Percentiles rank a stretch among this genome's conserved stretches.
Evolutionary conservation across 352 stramenopile genomes (phyloP).

Genomic region (Paralagenidium karlingii): DNA sequence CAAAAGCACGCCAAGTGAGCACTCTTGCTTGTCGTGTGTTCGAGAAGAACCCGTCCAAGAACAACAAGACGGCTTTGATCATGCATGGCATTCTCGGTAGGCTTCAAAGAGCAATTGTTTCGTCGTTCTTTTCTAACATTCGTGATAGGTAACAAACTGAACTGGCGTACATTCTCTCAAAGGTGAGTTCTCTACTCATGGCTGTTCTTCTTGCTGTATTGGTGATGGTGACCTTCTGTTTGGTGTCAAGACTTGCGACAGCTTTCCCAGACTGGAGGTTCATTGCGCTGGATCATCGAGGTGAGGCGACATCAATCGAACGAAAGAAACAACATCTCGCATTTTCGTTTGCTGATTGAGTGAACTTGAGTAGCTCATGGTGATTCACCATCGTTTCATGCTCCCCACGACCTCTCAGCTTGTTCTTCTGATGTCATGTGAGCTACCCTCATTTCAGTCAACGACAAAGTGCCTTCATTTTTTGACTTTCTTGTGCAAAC

Average conservation of each 20-base stretch:
- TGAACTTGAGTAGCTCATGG: constrained; percentile 29
- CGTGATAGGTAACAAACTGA: constrained; percentile 62
- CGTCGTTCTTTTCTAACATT: neutral
- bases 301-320: constrained; percentile 13
- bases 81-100: constrained; percentile 76
- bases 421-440: constrained; percentile 63
- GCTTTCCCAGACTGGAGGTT: constrained; percentile 56
- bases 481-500: too few species aligned
- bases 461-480: neutral
- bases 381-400: constrained; percentile 50
- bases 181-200: constrained; percentile 8
- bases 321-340: neutral
- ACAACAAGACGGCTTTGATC: constrained; percentile 59
- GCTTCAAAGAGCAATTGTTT: neutral
- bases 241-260: constrained; percentile 27
- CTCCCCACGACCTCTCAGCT: constrained; percentile 45
- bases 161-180: constrained; percentile 72
- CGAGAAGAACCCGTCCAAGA: constrained; percentile 14
- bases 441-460: constrained; percentile 1
- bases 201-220: neutral
- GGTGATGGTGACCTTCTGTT: neutral
- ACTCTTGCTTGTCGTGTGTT: constrained; percentile 53
- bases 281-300: constrained; percentile 49
- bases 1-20: too few species aligned
- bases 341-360: neutral